Conservation (phyloP, 768 basidiomycete species). For the Termitomyces sp. region DNA sequence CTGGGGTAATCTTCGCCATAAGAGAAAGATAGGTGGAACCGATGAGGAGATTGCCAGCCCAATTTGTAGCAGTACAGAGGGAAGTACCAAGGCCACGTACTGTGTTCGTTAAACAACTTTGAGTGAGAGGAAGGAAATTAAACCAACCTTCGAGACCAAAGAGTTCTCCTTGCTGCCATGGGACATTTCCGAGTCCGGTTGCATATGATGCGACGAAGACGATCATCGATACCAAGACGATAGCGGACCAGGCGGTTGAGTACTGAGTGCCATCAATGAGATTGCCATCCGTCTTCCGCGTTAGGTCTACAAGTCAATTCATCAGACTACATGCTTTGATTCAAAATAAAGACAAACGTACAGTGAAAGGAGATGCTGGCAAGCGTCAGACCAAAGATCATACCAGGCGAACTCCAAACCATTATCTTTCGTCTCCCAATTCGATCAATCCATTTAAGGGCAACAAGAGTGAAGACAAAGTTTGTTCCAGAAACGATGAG, state of each 20-base stretch:
- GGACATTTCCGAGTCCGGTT: slow-evolving; percentile 72
- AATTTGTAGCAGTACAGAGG: slow-evolving; percentile 55
- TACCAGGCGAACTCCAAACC: slow-evolving; percentile 16
- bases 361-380: slow-evolving; percentile 17
- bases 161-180: slow-evolving; percentile 86
- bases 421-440: slow-evolving; percentile 16
- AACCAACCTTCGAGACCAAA: slow-evolving; percentile 65
- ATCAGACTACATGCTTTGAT: not conserved
- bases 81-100: slow-evolving; percentile 2
- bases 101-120: not conserved
- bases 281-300: slow-evolving; percentile 42
- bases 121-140: not conserved
- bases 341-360: not conserved
- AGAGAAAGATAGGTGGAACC: slow-evolving; percentile 76
- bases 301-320: slow-evolving; percentile 7
- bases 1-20: slow-evolving; percentile 66
- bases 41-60: slow-evolving; percentile 73
- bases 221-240: slow-evolving; percentile 79
- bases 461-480: slow-evolving; percentile 7
- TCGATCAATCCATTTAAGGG: slow-evolving; percentile 11
- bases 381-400: slow-evolving; percentile 15
- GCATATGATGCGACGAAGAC: slow-evolving; percentile 81
- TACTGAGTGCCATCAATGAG: slow-evolving; percentile 49
- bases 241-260: slow-evolving; percentile 47
- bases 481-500: slow-evolving; percentile 72